These are phyloP conservation scores for Sporothrix pallida DNA, from an alignment of 2,329 filamentous ascomycete species.

Conservation along the genomic window DNA sequence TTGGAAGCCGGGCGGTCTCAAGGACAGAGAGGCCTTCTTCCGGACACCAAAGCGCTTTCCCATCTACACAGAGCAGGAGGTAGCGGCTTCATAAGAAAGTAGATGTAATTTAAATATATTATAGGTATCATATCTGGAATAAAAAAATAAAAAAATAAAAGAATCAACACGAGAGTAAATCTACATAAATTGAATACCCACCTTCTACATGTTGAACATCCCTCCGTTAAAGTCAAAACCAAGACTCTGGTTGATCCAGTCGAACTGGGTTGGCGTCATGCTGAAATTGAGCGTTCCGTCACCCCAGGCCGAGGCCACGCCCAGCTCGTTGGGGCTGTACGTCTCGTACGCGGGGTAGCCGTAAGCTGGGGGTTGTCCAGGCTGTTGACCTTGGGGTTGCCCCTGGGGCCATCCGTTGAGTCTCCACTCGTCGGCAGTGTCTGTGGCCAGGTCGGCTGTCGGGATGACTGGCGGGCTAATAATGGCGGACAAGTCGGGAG, in stretches of 20 bases:
- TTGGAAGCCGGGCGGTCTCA: slow-evolving; percentile 29
- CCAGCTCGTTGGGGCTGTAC: slow-evolving; percentile 30
- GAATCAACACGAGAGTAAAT: neutral
- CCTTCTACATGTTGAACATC: neutral
- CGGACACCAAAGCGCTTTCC: slow-evolving; percentile 27
- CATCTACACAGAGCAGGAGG: neutral
- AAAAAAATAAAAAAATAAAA: neutral
- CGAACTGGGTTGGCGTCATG: slow-evolving; percentile 32
- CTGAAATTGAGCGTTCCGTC: slow-evolving; percentile 32
- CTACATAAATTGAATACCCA: no score
- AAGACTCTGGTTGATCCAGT: slow-evolving; percentile 33
- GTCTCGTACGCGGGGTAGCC: slow-evolving; percentile 28
- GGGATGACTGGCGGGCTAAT: neutral
- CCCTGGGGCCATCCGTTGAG: neutral
- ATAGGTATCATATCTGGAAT: neutral
- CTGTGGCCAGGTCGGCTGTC: slow-evolving; percentile 1
- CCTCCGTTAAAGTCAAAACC: slow-evolving; percentile 27
- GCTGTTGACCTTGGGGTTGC: neutral
- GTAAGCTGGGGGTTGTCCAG: neutral
- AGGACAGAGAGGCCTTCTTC: slow-evolving; percentile 26
- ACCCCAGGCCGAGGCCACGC: slow-evolving; percentile 27
- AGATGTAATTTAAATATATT: neutral
- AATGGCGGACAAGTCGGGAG: neutral
- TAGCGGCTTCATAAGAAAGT: neutral
- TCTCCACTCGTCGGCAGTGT: neutral